Conservation (phyloP, 2,329 filamentous ascomycete genomes). For the Penicillium sp. region DNA sequence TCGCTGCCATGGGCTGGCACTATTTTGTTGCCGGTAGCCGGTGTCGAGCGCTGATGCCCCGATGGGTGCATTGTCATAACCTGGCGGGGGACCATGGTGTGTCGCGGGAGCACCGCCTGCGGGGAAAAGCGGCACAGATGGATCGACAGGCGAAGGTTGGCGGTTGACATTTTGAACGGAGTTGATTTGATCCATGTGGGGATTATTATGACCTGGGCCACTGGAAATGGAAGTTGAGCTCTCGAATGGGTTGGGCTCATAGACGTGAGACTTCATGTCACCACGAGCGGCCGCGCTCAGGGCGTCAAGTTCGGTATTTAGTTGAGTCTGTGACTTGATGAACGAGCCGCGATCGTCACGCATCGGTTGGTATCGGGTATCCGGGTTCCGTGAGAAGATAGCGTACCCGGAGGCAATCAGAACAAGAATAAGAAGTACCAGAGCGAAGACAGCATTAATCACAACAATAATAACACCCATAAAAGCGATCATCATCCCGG, state of each 20-base stretch:
- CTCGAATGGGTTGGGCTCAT: slow-evolving; percentile 65
- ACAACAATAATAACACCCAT: slow-evolving; percentile 90
- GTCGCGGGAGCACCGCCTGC: slow-evolving; percentile 38
- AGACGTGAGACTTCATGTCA: slow-evolving; percentile 67
- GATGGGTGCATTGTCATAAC: slow-evolving; percentile 42
- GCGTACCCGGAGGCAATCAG: slow-evolving; percentile 77
- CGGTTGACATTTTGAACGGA: slow-evolving; percentile 36
- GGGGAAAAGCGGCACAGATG: slow-evolving; percentile 52
- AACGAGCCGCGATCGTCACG: slow-evolving; percentile 93
- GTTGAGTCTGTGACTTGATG: slow-evolving; percentile 90
- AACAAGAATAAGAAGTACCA: slow-evolving; percentile 82
- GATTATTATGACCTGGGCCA: slow-evolving; percentile 50
- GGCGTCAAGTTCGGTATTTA: slow-evolving; percentile 87
- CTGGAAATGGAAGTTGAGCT: slow-evolving; percentile 71
- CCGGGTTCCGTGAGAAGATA: slow-evolving; percentile 89
- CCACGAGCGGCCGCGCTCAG: slow-evolving; percentile 86
- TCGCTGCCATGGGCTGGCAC: slow-evolving; percentile 66
- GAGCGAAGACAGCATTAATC: slow-evolving; percentile 79
- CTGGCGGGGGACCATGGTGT: slow-evolving; percentile 45
- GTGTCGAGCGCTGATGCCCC: slow-evolving; percentile 34
- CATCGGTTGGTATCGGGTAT: slow-evolving; percentile 95
- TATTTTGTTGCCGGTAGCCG: slow-evolving; percentile 54
- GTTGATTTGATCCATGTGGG: slow-evolving; percentile 40
- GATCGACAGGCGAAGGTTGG: slow-evolving; percentile 55
- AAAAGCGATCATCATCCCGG: slow-evolving; percentile 79